Percentiles rank a stretch among this genome's conserved stretches.
Evolutionary conservation across 371 early-diverging fungal genomes (phyloP).

Genomic region (Mortierella sp.): DNA sequence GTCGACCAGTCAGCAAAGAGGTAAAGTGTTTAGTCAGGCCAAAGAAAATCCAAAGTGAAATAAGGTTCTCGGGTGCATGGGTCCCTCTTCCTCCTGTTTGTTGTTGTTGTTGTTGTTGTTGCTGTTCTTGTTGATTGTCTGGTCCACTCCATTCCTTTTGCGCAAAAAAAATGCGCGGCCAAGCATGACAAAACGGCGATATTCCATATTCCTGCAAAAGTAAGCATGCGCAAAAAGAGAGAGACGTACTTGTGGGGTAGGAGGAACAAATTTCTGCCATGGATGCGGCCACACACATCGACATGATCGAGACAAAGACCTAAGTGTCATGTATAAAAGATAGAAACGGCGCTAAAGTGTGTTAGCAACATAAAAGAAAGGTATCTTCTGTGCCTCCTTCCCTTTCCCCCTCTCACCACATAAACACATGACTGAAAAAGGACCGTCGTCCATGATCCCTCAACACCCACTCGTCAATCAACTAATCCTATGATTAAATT

Average conservation of each 20-base stretch:
- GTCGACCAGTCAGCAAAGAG: background rate
- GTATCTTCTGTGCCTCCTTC: background rate
- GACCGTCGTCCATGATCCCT: background rate
- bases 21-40: background rate
- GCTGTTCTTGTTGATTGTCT: background rate
- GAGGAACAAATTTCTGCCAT: conserved; percentile 73
- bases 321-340: conserved; percentile 6
- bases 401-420: background rate
- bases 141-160: background rate
- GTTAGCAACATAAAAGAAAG: conserved; percentile 7
- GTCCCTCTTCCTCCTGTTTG: background rate
- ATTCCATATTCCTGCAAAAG: background rate
- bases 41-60: conserved; percentile 20
- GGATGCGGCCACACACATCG: conserved; percentile 63
- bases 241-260: conserved; percentile 61
- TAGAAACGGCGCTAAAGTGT: background rate
- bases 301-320: conserved; percentile 57
- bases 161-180: background rate
- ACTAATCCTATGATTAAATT: no score
- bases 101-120: background rate
- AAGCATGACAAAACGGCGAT: background rate
- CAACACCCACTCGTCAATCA: no score
- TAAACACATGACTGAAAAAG: conserved; percentile 10
- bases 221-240: conserved; percentile 8
- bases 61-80: conserved; percentile 18